Evolutionary conservation across 2,329 filamentous ascomycete genomes (phyloP), one percentile per base, ranked within the genome.

Genomic region (Fusarium euwallaceae): DNA sequence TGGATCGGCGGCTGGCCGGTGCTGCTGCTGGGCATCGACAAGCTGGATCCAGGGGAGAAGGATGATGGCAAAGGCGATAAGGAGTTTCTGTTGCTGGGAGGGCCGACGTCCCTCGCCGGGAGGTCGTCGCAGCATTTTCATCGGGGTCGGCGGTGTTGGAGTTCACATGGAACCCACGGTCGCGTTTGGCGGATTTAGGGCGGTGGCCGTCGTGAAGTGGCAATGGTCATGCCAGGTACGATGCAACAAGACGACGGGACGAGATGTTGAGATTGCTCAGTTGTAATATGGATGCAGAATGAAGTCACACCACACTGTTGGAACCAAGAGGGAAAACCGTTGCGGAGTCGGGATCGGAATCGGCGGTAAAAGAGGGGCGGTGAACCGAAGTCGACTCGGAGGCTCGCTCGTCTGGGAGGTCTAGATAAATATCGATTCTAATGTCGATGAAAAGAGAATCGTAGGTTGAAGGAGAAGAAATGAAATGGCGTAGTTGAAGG

Each of bases 1-100:
- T 59, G 72, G 67, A 53, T 79, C 72, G 66, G 67, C 70, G 63
- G 66, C 69, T 53, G 69, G 82, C 76, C 82, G 84, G 71, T 88
- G 88, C 87, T 91, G 90, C 88, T 91, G 90, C 87, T 90, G 90
- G 88, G 89, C 89, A 78, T 91, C 87, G 84, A 88, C 88, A 76
- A 91, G 83, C 64, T 83, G 83, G 56, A 86, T 78, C 84, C 86
- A 89, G 63, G 90, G 89, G 69, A 92, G 81, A 66, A 92, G 82
- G 67, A 92, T 83, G 72, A 91, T 82, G 77, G 87, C 88, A 81
- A 91, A 86, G 82, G 89, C 88, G 81, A 90, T 80, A 81, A 88
- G 78, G 78, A 85, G 81, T 80, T 83, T 85, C 78, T 85, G 83
- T 82, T 87, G 84, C 70, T 83, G 82, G 74, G 82, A 82, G 81